Evolutionary conservation across 345 rosid species (phyloP), one percentile per base, ranked within the genome.

Genomic region (Gossypium stocksii): DNA sequence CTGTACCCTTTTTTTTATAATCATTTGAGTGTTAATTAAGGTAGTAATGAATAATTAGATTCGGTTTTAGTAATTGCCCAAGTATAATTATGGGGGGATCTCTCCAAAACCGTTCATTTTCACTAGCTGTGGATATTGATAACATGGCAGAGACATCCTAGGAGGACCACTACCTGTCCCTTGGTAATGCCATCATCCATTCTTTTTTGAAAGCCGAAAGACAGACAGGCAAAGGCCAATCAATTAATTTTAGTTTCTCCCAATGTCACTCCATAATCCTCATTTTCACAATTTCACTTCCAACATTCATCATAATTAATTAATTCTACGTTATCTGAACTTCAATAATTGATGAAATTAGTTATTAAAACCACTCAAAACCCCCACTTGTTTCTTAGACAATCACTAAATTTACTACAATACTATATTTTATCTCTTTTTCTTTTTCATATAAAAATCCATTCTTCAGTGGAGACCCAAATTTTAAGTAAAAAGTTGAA

Each of bases 181-280:
- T 34, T 34, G 41, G 41, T 34, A 34, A 34, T 34, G 41, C 17
- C 52, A 48, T 66, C 1, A 15, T 23, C 14, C 20, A 9, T 49
- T 51, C 2, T 45, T 66, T 43, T 48, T 52, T 15, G 67, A 74
- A 74, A 43, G 49, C 62, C 6, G 4, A 2, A 48, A 48, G 52
- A 48, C 52, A 48, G 52, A 34, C 41, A 34, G 41, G 41, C 15
- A 66, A 74, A 74, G 25, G 58, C 53, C 10, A 11, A 70, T 58
- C 79, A 22, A 67, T 66, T 34, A 74, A 70, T 70, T 48, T 27
- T 61, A 14, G 54, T 34, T 68, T 74, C 75, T 56, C 62, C 22
- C 19, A 25, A 23, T 27, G 51, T 54, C 65, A 53, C 71, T 15
- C 71, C 27, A 19, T n/a, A 46, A 8, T n/a, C 17, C 59, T 2